phyloP scores from a whole-genome alignment of 2,329 filamentous ascomycete genomes.

The Pleoardoris graminearum region DNA sequence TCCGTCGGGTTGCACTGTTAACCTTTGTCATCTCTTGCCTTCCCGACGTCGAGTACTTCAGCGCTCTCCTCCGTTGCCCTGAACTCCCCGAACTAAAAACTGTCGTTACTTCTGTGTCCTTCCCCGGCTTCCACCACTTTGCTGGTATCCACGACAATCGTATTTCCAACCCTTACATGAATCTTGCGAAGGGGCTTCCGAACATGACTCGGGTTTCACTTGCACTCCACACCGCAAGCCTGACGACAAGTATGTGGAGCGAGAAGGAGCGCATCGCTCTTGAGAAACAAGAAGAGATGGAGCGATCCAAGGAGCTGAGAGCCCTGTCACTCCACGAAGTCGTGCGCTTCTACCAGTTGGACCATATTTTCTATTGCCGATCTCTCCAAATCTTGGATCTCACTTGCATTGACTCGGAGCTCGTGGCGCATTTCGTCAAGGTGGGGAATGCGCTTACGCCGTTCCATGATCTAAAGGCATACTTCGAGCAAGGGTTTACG shows the following conservation, averaged over 20 bases:
- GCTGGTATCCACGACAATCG: conserved; percentile 76
- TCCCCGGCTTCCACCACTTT: conserved; percentile 49
- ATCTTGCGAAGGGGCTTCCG: conserved; percentile 82
- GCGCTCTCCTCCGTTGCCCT: conserved; percentile 7
- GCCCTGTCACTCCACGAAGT: conserved; percentile 81
- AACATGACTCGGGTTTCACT: conserved; percentile 77
- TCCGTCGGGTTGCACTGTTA: conserved; percentile 3
- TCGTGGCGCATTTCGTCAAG: neutral
- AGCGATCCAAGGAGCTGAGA: conserved; percentile 73
- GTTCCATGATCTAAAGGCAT: too few relatives aligned
- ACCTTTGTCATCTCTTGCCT: conserved; percentile 21
- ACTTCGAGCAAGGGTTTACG: too few relatives aligned
- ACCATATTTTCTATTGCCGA: conserved; percentile 51
- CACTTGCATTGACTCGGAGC: neutral
- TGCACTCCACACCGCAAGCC: conserved; percentile 81
- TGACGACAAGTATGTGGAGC: conserved; percentile 68
- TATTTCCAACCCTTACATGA: conserved; percentile 86
- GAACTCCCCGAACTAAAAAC: conserved; percentile 14
- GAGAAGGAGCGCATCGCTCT: conserved; percentile 62
- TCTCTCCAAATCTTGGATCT: neutral
- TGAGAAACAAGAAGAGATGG: conserved; percentile 76
- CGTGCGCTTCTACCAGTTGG: conserved; percentile 71
- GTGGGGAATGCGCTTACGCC: too few relatives aligned
- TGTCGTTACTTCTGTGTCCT: conserved; percentile 46
- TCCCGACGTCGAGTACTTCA: conserved; percentile 15